Percentiles rank a stretch among this genome's conserved stretches.
phyloP scores from a whole-genome alignment of 2,329 filamentous ascomycete species.

The Diaporthe capsici region DNA sequence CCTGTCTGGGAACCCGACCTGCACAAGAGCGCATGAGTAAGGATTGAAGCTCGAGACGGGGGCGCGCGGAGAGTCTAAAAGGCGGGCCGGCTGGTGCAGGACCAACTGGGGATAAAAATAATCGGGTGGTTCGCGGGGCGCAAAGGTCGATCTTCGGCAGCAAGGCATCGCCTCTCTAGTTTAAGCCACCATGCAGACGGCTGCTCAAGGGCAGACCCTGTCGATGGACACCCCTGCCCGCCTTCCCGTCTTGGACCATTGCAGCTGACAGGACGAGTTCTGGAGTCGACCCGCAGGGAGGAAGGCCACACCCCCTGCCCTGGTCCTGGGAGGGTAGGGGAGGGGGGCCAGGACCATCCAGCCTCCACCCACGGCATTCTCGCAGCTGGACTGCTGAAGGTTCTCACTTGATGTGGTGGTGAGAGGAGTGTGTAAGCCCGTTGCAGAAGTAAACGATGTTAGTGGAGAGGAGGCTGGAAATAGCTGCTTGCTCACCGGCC shows the following conservation, averaged over 20 bases:
- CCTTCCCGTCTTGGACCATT: conserved; percentile 25
- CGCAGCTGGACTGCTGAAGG: conserved; percentile 22
- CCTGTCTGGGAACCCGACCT: background rate
- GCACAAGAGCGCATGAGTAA: background rate
- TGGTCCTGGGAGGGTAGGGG: background rate
- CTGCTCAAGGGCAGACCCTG: conserved; percentile 23
- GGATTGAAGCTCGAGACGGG: conserved; percentile 30
- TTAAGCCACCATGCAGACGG: conserved; percentile 35
- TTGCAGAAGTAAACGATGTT: conserved; percentile 5
- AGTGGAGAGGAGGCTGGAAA: background rate
- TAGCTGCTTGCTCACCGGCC: conserved; percentile 1
- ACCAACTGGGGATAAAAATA: conserved; percentile 42
- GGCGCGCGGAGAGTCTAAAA: conserved; percentile 25
- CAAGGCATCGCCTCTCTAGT: conserved; percentile 35
- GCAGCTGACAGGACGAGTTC: conserved; percentile 34
- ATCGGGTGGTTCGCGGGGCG: conserved; percentile 35
- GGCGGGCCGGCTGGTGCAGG: conserved; percentile 28
- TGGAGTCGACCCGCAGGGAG: conserved; percentile 30
- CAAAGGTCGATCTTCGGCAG: conserved; percentile 34
- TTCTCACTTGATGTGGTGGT: conserved; percentile 22
- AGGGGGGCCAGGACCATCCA: conserved; percentile 19
- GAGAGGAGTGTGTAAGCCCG: background rate
- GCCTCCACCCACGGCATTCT: conserved; percentile 15
- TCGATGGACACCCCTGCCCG: background rate
- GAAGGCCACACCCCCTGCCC: conserved; percentile 23